A percentile compares a stretch with the other conserved stretches of the same genome.
These are phyloP conservation scores for Nannochloropsis gaditana DNA, from an alignment of 108 stramenopile species.

Conservation along the genomic window DNA sequence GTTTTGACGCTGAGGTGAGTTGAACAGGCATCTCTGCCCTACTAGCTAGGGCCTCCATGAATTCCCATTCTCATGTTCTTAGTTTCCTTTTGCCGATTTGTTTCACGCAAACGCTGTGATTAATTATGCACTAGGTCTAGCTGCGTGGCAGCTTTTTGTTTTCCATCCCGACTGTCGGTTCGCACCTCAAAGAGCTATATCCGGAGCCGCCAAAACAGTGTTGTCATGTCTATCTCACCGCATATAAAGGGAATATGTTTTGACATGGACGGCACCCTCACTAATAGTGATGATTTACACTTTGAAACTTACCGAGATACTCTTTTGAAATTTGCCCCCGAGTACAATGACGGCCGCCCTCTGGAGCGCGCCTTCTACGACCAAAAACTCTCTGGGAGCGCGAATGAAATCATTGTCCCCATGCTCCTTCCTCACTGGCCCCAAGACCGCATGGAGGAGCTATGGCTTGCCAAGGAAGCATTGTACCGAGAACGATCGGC, in stretches of 20 bases:
- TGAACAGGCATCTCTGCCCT: too few relatives aligned
- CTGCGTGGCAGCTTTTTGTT: too few relatives aligned
- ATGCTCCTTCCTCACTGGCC: constrained; percentile 37
- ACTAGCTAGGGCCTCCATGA: too few relatives aligned
- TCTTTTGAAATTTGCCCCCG: constrained; percentile 31
- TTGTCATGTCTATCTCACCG: too few relatives aligned
- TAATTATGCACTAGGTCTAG: too few relatives aligned
- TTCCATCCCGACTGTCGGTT: too few relatives aligned
- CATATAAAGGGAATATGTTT: constrained; percentile 36
- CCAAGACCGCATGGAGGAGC: constrained; percentile 20
- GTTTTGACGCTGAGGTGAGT: too few relatives aligned
- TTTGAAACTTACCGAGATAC: constrained; percentile 50
- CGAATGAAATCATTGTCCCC: constrained; percentile 37
- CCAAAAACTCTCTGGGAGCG: constrained; percentile 38
- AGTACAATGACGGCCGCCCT: constrained; percentile 26
- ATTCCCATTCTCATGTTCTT: too few relatives aligned
- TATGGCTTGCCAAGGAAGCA: constrained; percentile 41
- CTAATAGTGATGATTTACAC: constrained; percentile 46
- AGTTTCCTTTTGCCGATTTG: too few relatives aligned
- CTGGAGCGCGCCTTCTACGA: constrained; percentile 37
- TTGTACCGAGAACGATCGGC: constrained; percentile 31
- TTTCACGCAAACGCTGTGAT: too few relatives aligned
- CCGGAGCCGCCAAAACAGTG: too few relatives aligned
- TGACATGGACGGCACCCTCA: constrained; percentile 50
- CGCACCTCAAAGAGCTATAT: too few relatives aligned